Evolutionary conservation across 2,329 filamentous ascomycete genomes (phyloP).

Genomic region (Colletotrichum brevisporum): DNA sequence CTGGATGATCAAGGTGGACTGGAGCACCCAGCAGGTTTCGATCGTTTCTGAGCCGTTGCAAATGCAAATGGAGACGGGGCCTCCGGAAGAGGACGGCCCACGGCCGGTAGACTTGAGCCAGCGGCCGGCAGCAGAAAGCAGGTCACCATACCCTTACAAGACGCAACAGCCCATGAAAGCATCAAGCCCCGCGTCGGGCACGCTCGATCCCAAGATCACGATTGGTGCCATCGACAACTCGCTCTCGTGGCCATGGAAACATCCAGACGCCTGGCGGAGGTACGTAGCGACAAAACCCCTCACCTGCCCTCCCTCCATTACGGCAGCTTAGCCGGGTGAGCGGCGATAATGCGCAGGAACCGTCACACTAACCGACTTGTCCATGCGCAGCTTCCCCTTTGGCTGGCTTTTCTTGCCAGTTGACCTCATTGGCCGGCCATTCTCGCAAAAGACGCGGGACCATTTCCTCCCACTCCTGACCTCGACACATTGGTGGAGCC

Average conservation of each 20-base stretch:
- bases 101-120: conserved; percentile 72
- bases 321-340: neutral
- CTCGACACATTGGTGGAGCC: conserved; percentile 96
- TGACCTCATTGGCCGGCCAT: conserved; percentile 94
- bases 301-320: neutral
- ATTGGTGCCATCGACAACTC: conserved; percentile 98
- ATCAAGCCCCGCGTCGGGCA: conserved; percentile 64
- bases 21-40: conserved; percentile 83
- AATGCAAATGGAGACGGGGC: conserved; percentile 71
- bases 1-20: conserved; percentile 99
- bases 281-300: conserved; percentile 44
- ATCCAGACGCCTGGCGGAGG: conserved; percentile 88
- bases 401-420: conserved; percentile 98
- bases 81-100: conserved; percentile 65
- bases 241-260: conserved; percentile 98
- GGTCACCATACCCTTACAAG: conserved; percentile 76
- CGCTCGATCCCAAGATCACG: conserved; percentile 72
- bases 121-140: conserved; percentile 55
- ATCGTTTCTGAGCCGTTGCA: conserved; percentile 86
- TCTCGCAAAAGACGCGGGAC: conserved; percentile 91
- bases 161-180: conserved; percentile 89
- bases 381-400: conserved; percentile 86
- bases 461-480: conserved; percentile 97
- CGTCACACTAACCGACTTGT: conserved; percentile 15
- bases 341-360: neutral